Percentiles rank a stretch among this genome's conserved stretches.
phyloP scores from a whole-genome alignment of 345 rosid genomes.

The Aquilaria malaccensis region DNA sequence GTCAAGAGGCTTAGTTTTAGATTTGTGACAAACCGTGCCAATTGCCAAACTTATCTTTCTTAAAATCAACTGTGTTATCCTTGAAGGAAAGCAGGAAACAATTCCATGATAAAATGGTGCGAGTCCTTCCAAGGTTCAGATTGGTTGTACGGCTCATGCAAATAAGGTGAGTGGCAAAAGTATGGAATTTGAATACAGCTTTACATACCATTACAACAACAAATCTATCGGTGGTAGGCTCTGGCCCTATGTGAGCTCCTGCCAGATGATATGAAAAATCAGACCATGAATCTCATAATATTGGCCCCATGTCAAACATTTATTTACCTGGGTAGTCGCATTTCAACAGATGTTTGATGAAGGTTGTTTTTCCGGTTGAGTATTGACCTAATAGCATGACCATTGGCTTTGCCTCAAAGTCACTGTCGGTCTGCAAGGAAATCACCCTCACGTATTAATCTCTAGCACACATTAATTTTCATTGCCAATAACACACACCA shows the following conservation, averaged over 20 bases:
- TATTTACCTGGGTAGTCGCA: conserved; percentile 73
- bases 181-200: background rate
- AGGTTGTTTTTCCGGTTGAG: conserved; percentile 96
- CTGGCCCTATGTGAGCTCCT: conserved; percentile 99
- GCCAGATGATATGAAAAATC: conserved; percentile 14
- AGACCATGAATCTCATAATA: background rate
- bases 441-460: conserved; percentile 1
- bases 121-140: background rate
- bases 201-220: conserved; percentile 84
- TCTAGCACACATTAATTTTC: background rate
- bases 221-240: conserved; percentile 98
- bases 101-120: background rate
- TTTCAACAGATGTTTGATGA: conserved; percentile 78
- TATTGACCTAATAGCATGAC: conserved; percentile 97
- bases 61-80: background rate
- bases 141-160: too few species aligned
- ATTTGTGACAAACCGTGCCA: too few species aligned
- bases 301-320: background rate
- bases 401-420: conserved; percentile 96
- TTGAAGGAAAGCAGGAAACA: background rate
- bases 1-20: too few species aligned
- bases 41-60: background rate
- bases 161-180: background rate
- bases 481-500: too few species aligned
- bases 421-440: conserved; percentile 62